Evolutionary conservation across 352 stramenopile species (phyloP).

Genomic region (Pelagophyceae sp.): DNA sequence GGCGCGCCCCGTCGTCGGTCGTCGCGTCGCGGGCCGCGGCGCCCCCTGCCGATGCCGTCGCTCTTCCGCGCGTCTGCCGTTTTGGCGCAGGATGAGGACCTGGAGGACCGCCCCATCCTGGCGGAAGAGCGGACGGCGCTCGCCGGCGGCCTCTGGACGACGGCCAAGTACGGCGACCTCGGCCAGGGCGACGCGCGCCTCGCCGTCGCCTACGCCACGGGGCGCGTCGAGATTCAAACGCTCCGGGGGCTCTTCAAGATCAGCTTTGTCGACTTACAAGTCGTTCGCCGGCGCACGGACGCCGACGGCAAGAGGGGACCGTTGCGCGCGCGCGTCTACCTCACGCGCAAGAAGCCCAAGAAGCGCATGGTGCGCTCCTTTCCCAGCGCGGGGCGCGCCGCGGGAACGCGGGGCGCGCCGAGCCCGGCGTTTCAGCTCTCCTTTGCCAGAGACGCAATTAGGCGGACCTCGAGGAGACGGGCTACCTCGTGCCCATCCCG

Average conservation of each 20-base stretch:
- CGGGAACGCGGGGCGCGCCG: too few relatives aligned
- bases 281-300: not conserved
- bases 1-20: too few relatives aligned
- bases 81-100: too few relatives aligned
- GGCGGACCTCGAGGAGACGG: slow-evolving; percentile 15
- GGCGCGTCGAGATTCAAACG: slow-evolving; percentile 1
- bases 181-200: not conserved
- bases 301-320: not conserved
- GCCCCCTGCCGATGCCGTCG: too few relatives aligned
- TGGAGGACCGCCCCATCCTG: not conserved
- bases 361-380: too few relatives aligned
- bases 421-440: too few relatives aligned
- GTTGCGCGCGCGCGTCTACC: not conserved
- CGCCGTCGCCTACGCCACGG: not conserved
- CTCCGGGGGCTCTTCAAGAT: slow-evolving; percentile 8
- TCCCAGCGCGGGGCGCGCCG: too few relatives aligned
- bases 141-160: slow-evolving; percentile 5
- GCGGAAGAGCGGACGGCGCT: not conserved
- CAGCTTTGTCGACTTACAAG: not conserved
- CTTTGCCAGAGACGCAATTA: too few relatives aligned
- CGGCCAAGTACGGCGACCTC: slow-evolving; percentile 11
- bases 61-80: too few relatives aligned
- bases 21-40: too few relatives aligned
- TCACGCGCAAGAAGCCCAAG: slow-evolving; percentile 12
- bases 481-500: not conserved